phyloP scores from a whole-genome alignment of 257 asterid genomes.

The Solanum acaule region DNA sequence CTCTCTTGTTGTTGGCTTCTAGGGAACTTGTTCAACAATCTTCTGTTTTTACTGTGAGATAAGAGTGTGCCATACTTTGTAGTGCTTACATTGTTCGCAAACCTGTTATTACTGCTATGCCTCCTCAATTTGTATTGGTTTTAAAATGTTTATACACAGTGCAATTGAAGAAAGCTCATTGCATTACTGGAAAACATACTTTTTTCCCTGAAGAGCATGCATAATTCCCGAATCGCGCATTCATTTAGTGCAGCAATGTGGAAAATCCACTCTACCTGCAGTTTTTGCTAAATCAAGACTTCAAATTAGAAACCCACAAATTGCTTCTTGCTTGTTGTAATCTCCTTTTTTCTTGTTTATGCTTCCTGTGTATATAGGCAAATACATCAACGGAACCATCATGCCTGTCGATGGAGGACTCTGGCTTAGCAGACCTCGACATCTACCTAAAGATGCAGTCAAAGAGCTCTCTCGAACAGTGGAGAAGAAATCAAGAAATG shows the following conservation, averaged over 20 bases:
- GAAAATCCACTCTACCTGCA: not conserved
- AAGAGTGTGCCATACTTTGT: not conserved
- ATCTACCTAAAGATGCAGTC: constrained; percentile 55
- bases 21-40: not conserved
- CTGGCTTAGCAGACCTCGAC: constrained; percentile 71
- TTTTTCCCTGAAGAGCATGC: not conserved
- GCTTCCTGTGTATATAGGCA: constrained; percentile 33
- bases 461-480: constrained; percentile 54
- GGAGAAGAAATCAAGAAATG: constrained; percentile 60
- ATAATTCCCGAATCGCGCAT: not conserved
- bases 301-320: not conserved
- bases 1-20: not conserved
- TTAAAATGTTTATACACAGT: not conserved
- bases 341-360: not conserved
- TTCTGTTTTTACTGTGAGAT: not conserved
- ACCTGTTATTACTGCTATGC: not conserved
- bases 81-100: not conserved
- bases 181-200: not conserved
- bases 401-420: constrained; percentile 69
- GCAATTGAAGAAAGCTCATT: not conserved
- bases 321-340: not conserved
- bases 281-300: not conserved
- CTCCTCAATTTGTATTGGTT: not conserved
- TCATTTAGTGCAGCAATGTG: not conserved
- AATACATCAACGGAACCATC: constrained; percentile 59